Evolutionary conservation across 2,329 filamentous ascomycete genomes (phyloP).

Genomic region (Xylaria sp.): DNA sequence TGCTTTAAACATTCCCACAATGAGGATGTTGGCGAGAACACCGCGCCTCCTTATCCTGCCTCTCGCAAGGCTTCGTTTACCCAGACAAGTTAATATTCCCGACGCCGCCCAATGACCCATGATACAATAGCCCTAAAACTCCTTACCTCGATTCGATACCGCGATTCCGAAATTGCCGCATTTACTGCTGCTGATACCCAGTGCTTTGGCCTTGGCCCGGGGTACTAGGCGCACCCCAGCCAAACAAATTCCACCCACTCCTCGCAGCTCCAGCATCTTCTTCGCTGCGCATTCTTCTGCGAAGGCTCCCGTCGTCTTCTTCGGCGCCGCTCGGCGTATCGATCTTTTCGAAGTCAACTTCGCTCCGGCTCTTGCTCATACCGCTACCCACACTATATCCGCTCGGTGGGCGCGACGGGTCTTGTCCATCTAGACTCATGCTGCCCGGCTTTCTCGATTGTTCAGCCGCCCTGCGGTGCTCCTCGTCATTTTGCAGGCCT

Average conservation of each 20-base stretch:
- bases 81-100: conserved; percentile 2
- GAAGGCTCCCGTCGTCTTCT: conserved; percentile 50
- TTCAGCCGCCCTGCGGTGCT: conserved; percentile 35
- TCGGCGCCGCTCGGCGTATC: conserved; percentile 73
- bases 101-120: conserved; percentile 25
- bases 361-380: conserved; percentile 81
- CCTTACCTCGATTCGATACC: conserved; percentile 7
- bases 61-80: conserved; percentile 24
- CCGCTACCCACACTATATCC: conserved; percentile 58
- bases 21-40: background rate
- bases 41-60: conserved; percentile 23
- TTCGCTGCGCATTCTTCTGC: conserved; percentile 29
- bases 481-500: conserved; percentile 54
- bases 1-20: conserved; percentile 16
- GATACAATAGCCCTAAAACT: conserved; percentile 25
- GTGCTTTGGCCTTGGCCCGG: conserved; percentile 32
- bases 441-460: conserved; percentile 29
- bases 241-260: conserved; percentile 35
- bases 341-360: conserved; percentile 88
- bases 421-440: conserved; percentile 42
- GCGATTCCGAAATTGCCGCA: background rate
- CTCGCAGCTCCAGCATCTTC: conserved; percentile 14
- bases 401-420: conserved; percentile 52
- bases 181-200: conserved; percentile 34
- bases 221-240: conserved; percentile 35